Evolutionary conservation across 23 red algal species (phyloP), one percentile per base, ranked within the genome.

Genomic region (Cyanidiococcus yangmingshanensis): DNA sequence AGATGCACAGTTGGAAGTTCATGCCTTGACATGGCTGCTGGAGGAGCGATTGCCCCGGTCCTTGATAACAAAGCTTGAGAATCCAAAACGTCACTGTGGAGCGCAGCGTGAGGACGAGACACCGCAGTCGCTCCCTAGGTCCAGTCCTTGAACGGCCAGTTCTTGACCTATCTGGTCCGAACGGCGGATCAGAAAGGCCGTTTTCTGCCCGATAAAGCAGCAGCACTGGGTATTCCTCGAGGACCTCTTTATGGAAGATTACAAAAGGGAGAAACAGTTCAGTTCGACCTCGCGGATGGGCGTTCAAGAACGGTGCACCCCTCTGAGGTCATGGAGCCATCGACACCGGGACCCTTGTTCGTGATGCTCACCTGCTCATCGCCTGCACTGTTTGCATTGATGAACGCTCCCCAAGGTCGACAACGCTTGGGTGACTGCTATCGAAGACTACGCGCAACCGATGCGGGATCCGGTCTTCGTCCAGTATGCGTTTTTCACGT

Each of bases 301-400:
- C 57, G 12, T 29, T 7, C 3, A 2, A 21, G 31, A 41, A 74
- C 77, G 3, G 84, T 97, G 40, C 57, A 57, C 15, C 75, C 87
- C n/a, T 29, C 45, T 34, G 67, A 88, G 40, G 93, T 97, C 21
- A 84, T 97, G 80, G 90, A 87, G 41, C 68, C 77, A 25, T 68
- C 82, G 33, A 90, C 80, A 3, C 87, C 92, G 16, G 92, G 92
- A 37, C 87, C 92, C 1, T 31, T 86, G 18, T 18, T 97, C 31
- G 41, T 90, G 17, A 58, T 97, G 21, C 75, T 91, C 15, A 41
- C 74, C 57, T 84, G 78, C 78, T 85, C 93, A 57, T 81, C 79
- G 31, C 50, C 84, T 36, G 59, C 86, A 27, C 86, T 88, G 75
- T n/a, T 97, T 35, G 40, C 79, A 25, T 57, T 40, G 54, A 27